These are phyloP conservation scores for Aristolochia californica DNA, from an alignment of 164 flowering plant species.

Conservation along the genomic window DNA sequence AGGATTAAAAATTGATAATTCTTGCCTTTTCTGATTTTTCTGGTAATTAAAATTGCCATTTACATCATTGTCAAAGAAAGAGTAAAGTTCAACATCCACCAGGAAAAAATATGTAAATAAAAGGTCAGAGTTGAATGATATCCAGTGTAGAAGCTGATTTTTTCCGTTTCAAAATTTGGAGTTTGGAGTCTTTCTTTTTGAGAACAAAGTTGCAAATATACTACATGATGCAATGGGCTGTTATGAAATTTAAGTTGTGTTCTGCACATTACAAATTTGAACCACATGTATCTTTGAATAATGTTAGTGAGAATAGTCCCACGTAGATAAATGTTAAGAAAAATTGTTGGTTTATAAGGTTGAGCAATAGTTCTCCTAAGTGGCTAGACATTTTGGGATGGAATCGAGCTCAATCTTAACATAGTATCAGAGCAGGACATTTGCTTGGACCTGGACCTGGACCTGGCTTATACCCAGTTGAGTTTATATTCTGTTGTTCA, in stretches of 20 bases:
- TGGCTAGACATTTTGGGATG: neutral
- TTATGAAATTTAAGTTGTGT: neutral
- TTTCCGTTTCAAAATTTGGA: neutral
- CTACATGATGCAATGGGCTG: neutral
- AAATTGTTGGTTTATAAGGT: no score
- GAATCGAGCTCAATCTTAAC: no score
- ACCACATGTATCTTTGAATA: neutral
- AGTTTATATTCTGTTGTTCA: no score
- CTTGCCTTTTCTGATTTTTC: no score
- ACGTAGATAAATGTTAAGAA: neutral
- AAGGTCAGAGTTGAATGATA: neutral
- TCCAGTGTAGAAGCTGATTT: neutral
- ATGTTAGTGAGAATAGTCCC: neutral
- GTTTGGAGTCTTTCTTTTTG: neutral
- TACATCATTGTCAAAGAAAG: no score
- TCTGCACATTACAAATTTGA: neutral
- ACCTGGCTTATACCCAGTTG: no score
- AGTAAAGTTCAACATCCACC: no score
- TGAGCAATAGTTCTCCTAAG: no score
- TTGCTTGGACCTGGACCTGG: no score
- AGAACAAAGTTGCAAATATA: neutral
- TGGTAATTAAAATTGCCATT: no score
- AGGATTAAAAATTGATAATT: no score
- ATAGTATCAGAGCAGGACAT: no score
- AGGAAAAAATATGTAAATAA: neutral